Evolutionary conservation across 768 basidiomycete genomes (phyloP), one percentile per base, ranked within the genome.

Genomic region (Lepiota venenata): DNA sequence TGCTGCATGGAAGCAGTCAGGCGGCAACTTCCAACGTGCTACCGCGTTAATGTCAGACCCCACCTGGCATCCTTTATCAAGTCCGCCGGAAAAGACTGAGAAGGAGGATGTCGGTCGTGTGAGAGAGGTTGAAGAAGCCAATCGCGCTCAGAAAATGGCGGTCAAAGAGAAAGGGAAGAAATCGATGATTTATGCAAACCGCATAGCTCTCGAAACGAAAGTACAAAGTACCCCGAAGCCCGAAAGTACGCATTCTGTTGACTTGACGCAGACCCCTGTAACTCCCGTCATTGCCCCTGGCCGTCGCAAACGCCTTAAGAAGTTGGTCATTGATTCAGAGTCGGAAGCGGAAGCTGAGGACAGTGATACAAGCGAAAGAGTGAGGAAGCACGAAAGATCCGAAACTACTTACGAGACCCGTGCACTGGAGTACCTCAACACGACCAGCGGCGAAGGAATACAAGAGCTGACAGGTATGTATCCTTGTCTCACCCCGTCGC

Each of bases 121-220:
- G 29, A 81, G 76, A 55, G 88, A 88, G 64, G 65, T 89, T 21
- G 87, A 89, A 37, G 86, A 90, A 57, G 87, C 84, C n/a, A 78
- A 74, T 38, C 83, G 82, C 60, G 87, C 85, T 1, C 81, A 76
- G 58, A 77, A 85, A 56, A 80, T 77, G 16, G 83, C 86, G 32
- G 76, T 75, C 55, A 84, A 76, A 64, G 88, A 90, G 69, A 85
- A 88, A 67, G 88, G 84, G 18, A 91, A 87, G 68, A 86, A 82
- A 63, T 91, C 90, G n/a, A 77, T 83, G 66, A 92, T 92, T 47
- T 91, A 91, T 60, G 84, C 85, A 39, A 87, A 85, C 58, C 79
- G 87, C 52, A 67, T 76, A 37, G 69, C 71, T 25, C 70, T 85
- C 35, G 80, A 81, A 52, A 70, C 68, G 46, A 80, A 71, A 50